Evolutionary conservation across 2,329 filamentous ascomycete genomes (phyloP), one percentile per base, ranked within the genome.

Genomic region (Sclerotinia trifoliorum): DNA sequence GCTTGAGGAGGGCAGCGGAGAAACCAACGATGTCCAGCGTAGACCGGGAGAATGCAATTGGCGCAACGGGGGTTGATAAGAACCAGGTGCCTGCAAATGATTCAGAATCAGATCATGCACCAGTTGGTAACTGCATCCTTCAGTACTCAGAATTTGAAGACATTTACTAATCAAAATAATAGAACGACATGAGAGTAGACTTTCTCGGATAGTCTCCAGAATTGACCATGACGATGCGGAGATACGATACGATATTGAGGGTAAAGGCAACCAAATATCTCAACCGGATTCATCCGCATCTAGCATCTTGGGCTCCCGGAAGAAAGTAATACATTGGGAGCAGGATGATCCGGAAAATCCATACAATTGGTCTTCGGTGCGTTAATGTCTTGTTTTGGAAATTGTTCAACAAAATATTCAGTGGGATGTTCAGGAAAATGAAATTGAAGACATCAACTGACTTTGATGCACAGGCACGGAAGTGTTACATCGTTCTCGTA

Each of bases 401-500:
- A 11, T 39, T 5, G 2, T 35, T 15, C 13, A 63, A 10, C n/a
- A 19, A 26, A 17, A 17, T 13, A 46, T 39, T 39, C 39, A 1
- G 39, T 42, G 39, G 39, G 39, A 42, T 15, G 11, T n/a, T 62
- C 44, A 62, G 19, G 21, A 15, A 42, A 5, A 35, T 35, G 1
- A 15, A n/a, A 35, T 19, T 5, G 11, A 21, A 19, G 13, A 7
- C 32, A 5, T 15, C 19, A 4, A 24, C 56, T 63, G 39, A 68
- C 55, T 15, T 67, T 72, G 24, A 39, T 39, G 24, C 24, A n/a
- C 70, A 88, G 83, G 72, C 73, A 62, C 86, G 82, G 73, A 91
- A 90, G 75, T 71, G 78, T 1, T 78, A 80, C 49, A 81, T 90
- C 7, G 74, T 89, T 2, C 74, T 85, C 35, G 81, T 85, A 0